Evolutionary conservation across 2,329 filamentous ascomycete species (phyloP).

Genomic region (Paradendryphiella salina): DNA sequence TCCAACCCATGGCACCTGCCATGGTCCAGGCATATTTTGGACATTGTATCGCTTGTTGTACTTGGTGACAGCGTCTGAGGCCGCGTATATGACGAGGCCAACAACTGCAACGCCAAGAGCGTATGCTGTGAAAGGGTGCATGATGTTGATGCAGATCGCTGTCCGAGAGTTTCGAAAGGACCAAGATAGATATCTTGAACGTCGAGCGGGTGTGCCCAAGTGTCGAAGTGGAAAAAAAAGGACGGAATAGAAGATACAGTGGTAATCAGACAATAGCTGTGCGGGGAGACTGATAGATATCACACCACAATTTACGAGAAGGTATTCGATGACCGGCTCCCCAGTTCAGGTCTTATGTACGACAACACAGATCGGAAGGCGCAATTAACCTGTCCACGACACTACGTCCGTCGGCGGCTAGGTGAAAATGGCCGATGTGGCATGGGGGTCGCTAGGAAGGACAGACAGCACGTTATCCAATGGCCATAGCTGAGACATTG

Average conservation of each 20-base stretch:
- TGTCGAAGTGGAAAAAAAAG: background rate
- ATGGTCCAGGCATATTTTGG: conserved; percentile 48
- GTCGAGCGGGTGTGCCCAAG: conserved; percentile 2
- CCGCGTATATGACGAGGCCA: conserved; percentile 43
- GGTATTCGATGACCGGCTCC: conserved; percentile 27
- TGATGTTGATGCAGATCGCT: conserved; percentile 14
- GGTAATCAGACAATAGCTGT: conserved; percentile 3
- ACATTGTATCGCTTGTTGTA: conserved; percentile 46
- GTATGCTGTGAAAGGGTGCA: conserved; percentile 50
- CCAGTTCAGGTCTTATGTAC: conserved; percentile 21
- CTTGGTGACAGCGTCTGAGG: conserved; percentile 42
- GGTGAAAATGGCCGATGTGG: conserved; percentile 9
- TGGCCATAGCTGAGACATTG: conserved; percentile 6
- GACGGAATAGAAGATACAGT: conserved; percentile 5
- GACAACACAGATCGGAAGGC: conserved; percentile 7
- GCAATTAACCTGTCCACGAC: conserved; percentile 9
- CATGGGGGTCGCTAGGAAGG: conserved; percentile 5
- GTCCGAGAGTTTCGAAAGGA: background rate
- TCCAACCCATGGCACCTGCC: conserved; percentile 44
- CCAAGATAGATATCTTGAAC: background rate
- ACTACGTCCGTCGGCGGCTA: conserved; percentile 7
- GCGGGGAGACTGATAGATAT: conserved; percentile 23
- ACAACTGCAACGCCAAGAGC: conserved; percentile 44
- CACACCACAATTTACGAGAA: conserved; percentile 7
- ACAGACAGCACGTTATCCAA: conserved; percentile 10